Conservation (phyloP, 179 eudicot genomes). For the Gypsophila paniculata region DNA sequence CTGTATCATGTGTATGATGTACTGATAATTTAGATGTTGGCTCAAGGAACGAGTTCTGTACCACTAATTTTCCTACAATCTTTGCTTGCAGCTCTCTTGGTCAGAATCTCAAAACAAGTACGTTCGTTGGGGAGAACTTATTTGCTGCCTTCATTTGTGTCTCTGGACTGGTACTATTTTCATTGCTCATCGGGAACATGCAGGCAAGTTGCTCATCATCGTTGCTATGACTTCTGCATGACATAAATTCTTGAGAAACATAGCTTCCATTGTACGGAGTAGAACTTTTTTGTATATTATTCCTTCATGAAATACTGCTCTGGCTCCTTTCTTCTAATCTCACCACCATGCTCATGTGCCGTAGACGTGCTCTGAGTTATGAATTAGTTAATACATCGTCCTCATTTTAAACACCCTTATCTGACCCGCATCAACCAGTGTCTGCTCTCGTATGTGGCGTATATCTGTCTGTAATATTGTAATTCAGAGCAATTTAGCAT, state of each 20-base stretch:
- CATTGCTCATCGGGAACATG: slow-evolving; percentile 89
- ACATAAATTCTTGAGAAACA: neutral
- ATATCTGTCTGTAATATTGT: neutral
- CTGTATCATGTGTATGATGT: too few species aligned
- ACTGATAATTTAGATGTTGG: neutral
- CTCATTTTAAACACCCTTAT: too few species aligned
- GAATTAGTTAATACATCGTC: too few species aligned
- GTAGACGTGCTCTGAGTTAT: too few species aligned
- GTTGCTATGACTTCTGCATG: neutral
- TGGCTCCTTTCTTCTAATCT: too few species aligned
- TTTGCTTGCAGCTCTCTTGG: slow-evolving; percentile 79
- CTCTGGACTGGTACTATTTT: slow-evolving; percentile 77
- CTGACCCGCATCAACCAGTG: neutral
- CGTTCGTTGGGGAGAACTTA: slow-evolving; percentile 59
- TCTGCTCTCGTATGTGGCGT: neutral
- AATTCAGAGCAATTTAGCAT: neutral
- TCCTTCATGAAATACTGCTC: too few species aligned
- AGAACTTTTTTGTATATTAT: too few species aligned
- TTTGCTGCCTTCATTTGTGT: slow-evolving; percentile 76
- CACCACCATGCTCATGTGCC: too few species aligned
- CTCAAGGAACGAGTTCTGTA: neutral
- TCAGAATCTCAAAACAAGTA: slow-evolving; percentile 81
- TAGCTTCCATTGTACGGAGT: too few species aligned
- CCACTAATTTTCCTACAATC: neutral
- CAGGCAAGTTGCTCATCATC: slow-evolving; percentile 45